Percentiles rank a stretch among this genome's conserved stretches.
Evolutionary conservation across 108 stramenopile genomes (phyloP).

Genomic region (Stephanodiscus minutulus): DNA sequence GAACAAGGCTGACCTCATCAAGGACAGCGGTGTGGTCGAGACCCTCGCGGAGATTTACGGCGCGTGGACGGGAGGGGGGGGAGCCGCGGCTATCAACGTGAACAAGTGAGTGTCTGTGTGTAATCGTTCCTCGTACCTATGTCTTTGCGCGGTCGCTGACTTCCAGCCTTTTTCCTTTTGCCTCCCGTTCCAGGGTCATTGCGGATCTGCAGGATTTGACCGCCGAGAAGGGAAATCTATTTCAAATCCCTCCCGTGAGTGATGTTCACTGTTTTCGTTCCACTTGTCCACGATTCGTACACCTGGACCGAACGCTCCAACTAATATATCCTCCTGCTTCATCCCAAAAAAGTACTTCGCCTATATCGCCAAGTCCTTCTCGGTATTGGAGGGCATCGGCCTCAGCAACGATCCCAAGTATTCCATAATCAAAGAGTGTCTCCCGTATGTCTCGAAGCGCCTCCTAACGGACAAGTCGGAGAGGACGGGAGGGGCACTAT

Average conservation of each 20-base stretch:
- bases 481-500: conserved; percentile 83
- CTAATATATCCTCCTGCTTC: conserved; percentile 56
- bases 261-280: background rate
- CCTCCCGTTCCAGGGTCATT: conserved; percentile 52
- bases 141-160: background rate
- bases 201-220: conserved; percentile 84
- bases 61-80: conserved; percentile 87
- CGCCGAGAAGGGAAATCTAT: conserved; percentile 72
- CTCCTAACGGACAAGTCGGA: conserved; percentile 87
- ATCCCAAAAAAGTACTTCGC: conserved; percentile 75
- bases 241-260: conserved; percentile 52
- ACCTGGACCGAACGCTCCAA: conserved; percentile 1
- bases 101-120: conserved; percentile 52
- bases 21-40: conserved; percentile 87
- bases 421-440: conserved; percentile 92
- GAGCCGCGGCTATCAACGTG: conserved; percentile 89
- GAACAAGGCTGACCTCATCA: conserved; percentile 71
- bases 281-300: background rate
- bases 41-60: conserved; percentile 89
- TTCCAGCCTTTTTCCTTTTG: background rate
- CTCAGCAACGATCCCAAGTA: conserved; percentile 88
- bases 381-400: conserved; percentile 94
- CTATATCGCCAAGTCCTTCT: conserved; percentile 92
- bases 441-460: conserved; percentile 90
- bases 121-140: no score